Base-by-base conservation (phyloP, 805 yeast species). In the Ogataea paradorogensis region DNA sequence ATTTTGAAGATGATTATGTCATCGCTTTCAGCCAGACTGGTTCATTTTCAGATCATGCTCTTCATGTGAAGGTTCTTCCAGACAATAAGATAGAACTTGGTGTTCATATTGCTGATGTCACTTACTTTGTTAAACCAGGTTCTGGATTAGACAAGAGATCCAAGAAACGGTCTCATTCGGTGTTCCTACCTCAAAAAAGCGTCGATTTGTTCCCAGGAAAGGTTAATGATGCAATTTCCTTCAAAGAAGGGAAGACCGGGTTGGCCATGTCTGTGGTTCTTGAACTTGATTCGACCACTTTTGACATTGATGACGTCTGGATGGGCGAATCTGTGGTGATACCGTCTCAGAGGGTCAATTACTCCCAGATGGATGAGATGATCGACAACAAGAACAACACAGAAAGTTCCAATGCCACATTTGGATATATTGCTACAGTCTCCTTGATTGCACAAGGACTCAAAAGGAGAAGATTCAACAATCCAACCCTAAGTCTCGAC, bases 121-220 rank as follows among this genome's bases (percentile, higher is more conserved):
- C 95, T 3, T 78, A 79, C 31, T 86, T 70, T 51, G 63, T 91
- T 37, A 78, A 75, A 49, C 82, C 78, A 28, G 91, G 89, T 11
- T 78, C 95, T 0, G 65, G 78, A 8, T 67, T 91, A 45, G 99
- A 93, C 56, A 80, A 90, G 46, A 89, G 91, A 59, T 84, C 95
- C 1, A 85, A 87, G 63, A 89, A 87, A 66, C 76, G 98, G 59
- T 88, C 95, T 1, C 78, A 91, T 4, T 80, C 96, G 7, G 97
- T 91, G 3, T 84, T 82, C 55, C 73, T 90, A 61, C 93, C 95
- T 10, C 96, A 90, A 58, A 76, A 74, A 45, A 70, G 74, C 21
- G 75, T 80, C 30, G 76, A 82, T 43, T 70, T 89, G 51, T 74
- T 82, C 50, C 96, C 96, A 7, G 66, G 67, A 30, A 73, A 74